phyloP scores from a whole-genome alignment of 1,139 yeast genomes.

The Meyerozyma guilliermondii region DNA sequence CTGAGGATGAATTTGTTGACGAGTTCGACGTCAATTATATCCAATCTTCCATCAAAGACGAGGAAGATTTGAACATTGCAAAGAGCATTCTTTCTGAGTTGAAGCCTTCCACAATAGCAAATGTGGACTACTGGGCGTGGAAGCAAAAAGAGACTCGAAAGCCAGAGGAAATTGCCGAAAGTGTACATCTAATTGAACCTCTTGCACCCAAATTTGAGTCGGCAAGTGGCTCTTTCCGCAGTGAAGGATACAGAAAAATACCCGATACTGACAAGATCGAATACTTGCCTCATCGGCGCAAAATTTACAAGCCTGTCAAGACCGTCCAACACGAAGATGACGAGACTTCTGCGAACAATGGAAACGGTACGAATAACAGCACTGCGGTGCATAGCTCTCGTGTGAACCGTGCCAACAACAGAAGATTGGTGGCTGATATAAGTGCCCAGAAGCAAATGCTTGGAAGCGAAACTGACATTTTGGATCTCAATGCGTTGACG shows the following conservation, averaged over 20 bases:
- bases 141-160: slow-evolving; percentile 37
- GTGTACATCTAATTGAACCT: slow-evolving; percentile 24
- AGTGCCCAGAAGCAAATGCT: slow-evolving; percentile 74
- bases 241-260: slow-evolving; percentile 72
- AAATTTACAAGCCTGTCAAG: slow-evolving; percentile 49
- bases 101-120: slow-evolving; percentile 25
- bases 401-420: slow-evolving; percentile 80
- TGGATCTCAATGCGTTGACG: slow-evolving; percentile 72
- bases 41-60: slow-evolving; percentile 58
- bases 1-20: slow-evolving; percentile 20
- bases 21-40: slow-evolving; percentile 45
- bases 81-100: slow-evolving; percentile 36
- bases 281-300: slow-evolving; percentile 73
- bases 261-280: slow-evolving; percentile 68
- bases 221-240: slow-evolving; percentile 58
- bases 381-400: slow-evolving; percentile 58
- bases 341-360: slow-evolving; percentile 7
- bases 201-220: slow-evolving; percentile 39
- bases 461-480: slow-evolving; percentile 76
- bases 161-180: slow-evolving; percentile 22
- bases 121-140: slow-evolving; percentile 68
- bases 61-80: slow-evolving; percentile 62
- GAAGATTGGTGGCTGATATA: slow-evolving; percentile 88
- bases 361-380: slow-evolving; percentile 14
- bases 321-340: slow-evolving; percentile 57